phyloP scores from a whole-genome alignment of 257 asterid genomes.

The Solanum sparsipilum region DNA sequence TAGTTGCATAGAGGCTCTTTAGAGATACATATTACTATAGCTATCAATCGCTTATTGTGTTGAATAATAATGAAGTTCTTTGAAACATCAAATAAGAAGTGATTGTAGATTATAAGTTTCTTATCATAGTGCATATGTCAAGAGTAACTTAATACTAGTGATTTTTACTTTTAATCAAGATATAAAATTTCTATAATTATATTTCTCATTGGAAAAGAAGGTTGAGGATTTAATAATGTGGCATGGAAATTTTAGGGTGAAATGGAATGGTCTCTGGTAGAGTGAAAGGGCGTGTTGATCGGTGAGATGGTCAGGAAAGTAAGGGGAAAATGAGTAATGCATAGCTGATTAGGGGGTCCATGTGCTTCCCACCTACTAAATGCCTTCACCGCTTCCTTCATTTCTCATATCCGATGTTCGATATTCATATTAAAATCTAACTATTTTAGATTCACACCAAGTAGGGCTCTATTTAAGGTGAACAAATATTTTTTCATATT shows the following conservation, averaged over 20 bases:
- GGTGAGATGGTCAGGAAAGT: background rate
- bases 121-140: too few species aligned
- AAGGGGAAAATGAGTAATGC: background rate
- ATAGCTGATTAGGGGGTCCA: background rate
- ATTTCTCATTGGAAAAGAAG: background rate
- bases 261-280: background rate
- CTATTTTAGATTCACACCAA: rapidly evolving
- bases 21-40: background rate
- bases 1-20: background rate
- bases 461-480: too few species aligned
- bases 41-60: background rate
- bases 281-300: background rate
- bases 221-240: background rate
- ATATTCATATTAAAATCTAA: too few species aligned
- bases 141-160: too few species aligned
- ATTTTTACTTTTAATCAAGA: too few species aligned
- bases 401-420: rapidly evolving
- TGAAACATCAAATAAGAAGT: background rate
- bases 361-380: constrained; percentile 8
- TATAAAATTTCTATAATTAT: too few species aligned
- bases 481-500: too few species aligned
- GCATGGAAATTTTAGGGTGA: background rate
- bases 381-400: background rate
- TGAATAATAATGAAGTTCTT: background rate
- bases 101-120: too few species aligned